Evolutionary conservation across 495 filamentous ascomycete species (phyloP).

Genomic region (Daldinia childiae): DNA sequence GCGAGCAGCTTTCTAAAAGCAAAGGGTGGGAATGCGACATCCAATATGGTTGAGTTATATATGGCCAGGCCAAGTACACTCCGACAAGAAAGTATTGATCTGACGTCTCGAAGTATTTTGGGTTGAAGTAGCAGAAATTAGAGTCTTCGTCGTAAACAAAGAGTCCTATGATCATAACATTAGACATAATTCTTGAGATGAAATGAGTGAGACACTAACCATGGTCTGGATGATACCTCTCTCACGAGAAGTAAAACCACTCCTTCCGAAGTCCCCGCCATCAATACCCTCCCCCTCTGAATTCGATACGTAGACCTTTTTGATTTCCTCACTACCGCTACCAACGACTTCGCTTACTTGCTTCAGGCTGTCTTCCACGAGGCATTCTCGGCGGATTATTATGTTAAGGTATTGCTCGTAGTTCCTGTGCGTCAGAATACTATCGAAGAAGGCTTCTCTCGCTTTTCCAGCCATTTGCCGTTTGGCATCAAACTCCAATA

Average conservation of each 20-base stretch:
- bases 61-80: slow-evolving; percentile 90
- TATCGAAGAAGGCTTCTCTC: slow-evolving; percentile 90
- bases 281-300: slow-evolving; percentile 88
- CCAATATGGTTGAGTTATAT: slow-evolving; percentile 95
- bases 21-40: slow-evolving; percentile 91
- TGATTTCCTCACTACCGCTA: slow-evolving; percentile 84
- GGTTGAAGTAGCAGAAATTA: slow-evolving; percentile 94
- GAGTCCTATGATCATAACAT: slow-evolving; percentile 64
- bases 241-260: slow-evolving; percentile 94
- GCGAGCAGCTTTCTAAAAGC: slow-evolving; percentile 88
- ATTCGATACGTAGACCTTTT: slow-evolving; percentile 88
- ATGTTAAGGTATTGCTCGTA: slow-evolving; percentile 84
- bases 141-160: slow-evolving; percentile 97
- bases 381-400: slow-evolving; percentile 82
- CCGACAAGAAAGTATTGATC: slow-evolving; percentile 95
- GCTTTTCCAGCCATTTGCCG: slow-evolving; percentile 93
- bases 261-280: slow-evolving; percentile 93
- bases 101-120: slow-evolving; percentile 88
- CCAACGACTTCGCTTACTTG: slow-evolving; percentile 89
- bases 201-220: slow-evolving; percentile 62
- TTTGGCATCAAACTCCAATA: slow-evolving; percentile 88
- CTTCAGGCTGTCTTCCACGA: slow-evolving; percentile 90
- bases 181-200: neutral
- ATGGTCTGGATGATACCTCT: slow-evolving; percentile 91
- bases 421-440: slow-evolving; percentile 76